Percentiles rank a stretch among this genome's conserved stretches.
Evolutionary conservation across 495 filamentous ascomycete genomes (phyloP).

Genomic region (Xylaria venustula): DNA sequence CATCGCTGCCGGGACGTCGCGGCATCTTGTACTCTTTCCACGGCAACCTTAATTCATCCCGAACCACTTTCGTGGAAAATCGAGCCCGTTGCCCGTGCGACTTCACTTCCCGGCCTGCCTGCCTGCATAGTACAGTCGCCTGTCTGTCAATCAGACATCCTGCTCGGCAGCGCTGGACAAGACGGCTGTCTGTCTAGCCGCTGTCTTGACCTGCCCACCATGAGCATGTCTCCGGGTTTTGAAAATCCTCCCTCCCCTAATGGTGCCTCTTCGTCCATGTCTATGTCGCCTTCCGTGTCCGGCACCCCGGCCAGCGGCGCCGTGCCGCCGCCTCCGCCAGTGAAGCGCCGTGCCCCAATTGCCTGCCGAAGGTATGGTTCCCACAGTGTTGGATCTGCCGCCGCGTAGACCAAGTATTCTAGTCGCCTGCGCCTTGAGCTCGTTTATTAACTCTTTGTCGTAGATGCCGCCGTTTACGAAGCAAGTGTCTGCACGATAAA

Average conservation of each 20-base stretch:
- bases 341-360: conserved; percentile 47
- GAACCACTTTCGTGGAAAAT: conserved; percentile 12
- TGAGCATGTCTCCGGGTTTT: conserved; percentile 18
- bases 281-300: conserved; percentile 13
- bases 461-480: conserved; percentile 51
- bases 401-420: not conserved
- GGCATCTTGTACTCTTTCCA: conserved; percentile 12
- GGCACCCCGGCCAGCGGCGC: conserved; percentile 3
- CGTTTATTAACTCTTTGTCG: not conserved
- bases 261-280: conserved; percentile 7
- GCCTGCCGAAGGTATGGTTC: conserved; percentile 47
- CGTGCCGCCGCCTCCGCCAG: conserved; percentile 19
- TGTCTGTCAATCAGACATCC: not conserved
- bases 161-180: not conserved
- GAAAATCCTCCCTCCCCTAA: conserved; percentile 13
- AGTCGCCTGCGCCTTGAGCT: not conserved
- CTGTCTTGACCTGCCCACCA: conserved; percentile 7
- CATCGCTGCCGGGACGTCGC: conserved; percentile 11
- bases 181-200: conserved; percentile 14
- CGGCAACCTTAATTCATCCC: conserved; percentile 18
- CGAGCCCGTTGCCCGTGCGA: not conserved
- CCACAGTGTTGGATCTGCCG: not conserved
- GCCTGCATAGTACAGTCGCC: not conserved
- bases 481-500: conserved; percentile 49
- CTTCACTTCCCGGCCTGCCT: not conserved